Base-by-base conservation (phyloP, 805 yeast genomes). In the Aciculoconidium aculeatum region DNA sequence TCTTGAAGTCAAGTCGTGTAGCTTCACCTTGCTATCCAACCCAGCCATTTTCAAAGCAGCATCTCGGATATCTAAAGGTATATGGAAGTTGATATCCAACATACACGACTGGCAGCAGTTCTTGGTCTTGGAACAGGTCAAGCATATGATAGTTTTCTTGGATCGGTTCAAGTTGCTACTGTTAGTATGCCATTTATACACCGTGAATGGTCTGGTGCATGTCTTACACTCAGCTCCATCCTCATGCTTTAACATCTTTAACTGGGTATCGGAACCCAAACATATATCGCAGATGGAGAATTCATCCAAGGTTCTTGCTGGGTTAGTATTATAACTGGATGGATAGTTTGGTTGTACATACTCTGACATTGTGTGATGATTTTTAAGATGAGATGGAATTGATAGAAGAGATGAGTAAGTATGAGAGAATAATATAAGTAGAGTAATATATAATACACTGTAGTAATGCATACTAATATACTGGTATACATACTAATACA, bases 61-160 rank as follows among this genome's bases (percentile, higher is more conserved):
- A 45, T 88, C 96, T 40, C 96, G 64, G 5, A 86, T 58, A 7
- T 77, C 74, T 11, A 86, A 51, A 0, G 95, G 85, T n/a, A 92
- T 73, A 3, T 87, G 84, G 58, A 77, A 83, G 16, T 79, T 73
- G 23, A 88, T 58, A 57, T 90, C 97, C 18, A 81, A 53, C 74
- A 86, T 71, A 53, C 98, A 90, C 14, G 77, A 61, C 52, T 92
- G 97, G 49, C 98, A 90, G 44, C 94, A 80, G 55, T 84, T 80
- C 35, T 80, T 70, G 24, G 79, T 75, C 23, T 77, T 62, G 0
- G 96, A 77, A 60, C 98, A 90, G 0, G 88, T 75, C 19, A 60
- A 49, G 56, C 98, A 90, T 11, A 90, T 73, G 2, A 75, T 53
- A 3, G 95, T 86, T 41, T 72, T 75, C 34, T 70, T 67, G 37